Evolutionary conservation across 768 basidiomycete species (phyloP).

Genomic region (Termitomyces sp.): DNA sequence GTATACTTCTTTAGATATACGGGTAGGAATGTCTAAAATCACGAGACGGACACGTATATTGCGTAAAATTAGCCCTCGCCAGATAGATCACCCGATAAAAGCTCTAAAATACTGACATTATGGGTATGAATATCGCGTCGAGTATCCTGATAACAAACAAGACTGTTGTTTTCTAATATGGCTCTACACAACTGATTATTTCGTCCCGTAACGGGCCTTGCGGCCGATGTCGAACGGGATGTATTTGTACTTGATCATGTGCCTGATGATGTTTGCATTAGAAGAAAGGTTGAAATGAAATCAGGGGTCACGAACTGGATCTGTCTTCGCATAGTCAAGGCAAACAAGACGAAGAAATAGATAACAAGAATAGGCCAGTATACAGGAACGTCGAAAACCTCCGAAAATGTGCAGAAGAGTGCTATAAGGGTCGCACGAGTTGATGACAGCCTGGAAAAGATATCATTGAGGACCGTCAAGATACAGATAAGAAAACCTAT

Average conservation of each 20-base stretch:
- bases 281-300: slow-evolving; percentile 1
- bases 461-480: not conserved
- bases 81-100: not conserved
- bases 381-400: slow-evolving; percentile 91
- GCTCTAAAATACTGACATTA: slow-evolving; percentile 13
- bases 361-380: slow-evolving; percentile 99
- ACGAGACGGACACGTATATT: not conserved
- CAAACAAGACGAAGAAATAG: slow-evolving; percentile 94
- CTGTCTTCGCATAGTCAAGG: slow-evolving; percentile 92
- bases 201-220: slow-evolving; percentile 73
- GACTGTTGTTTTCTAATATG: slow-evolving; percentile 1
- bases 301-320: slow-evolving; percentile 66
- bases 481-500: slow-evolving; percentile 15
- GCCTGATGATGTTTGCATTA: slow-evolving; percentile 39
- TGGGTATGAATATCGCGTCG: slow-evolving; percentile 15
- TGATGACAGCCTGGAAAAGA: slow-evolving; percentile 61
- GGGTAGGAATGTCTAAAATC: not conserved
- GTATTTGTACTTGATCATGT: slow-evolving; percentile 99
- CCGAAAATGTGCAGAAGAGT: slow-evolving; percentile 73
- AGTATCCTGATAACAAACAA: not conserved
- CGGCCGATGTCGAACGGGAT: slow-evolving; percentile 94
- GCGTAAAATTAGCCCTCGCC: not conserved
- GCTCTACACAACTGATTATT: slow-evolving; percentile 25
- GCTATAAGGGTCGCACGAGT: slow-evolving; percentile 87
- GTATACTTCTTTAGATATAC: not conserved